These are phyloP conservation scores for Pseudocercospora musae DNA, from an alignment of 2,329 filamentous ascomycete species.

Conservation along the genomic window DNA sequence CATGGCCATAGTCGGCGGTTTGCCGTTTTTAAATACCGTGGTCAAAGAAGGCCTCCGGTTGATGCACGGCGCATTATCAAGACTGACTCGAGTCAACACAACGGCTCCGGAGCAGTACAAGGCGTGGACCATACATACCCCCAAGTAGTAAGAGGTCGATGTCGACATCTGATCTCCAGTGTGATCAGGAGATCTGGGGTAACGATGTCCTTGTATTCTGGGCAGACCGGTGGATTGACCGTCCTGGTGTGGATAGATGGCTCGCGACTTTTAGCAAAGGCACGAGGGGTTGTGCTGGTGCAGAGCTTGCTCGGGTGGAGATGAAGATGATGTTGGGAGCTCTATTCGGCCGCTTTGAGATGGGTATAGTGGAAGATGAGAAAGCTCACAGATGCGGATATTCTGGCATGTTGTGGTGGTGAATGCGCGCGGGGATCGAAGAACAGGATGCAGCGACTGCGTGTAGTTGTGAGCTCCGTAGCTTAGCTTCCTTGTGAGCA, in stretches of 20 bases:
- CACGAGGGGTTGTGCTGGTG: constrained; percentile 9
- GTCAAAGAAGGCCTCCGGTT: constrained; percentile 8
- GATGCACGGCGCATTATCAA: constrained; percentile 9
- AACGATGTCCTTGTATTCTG: not conserved
- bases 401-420: constrained; percentile 10
- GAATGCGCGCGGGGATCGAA: constrained; percentile 7
- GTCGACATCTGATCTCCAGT: constrained; percentile 6
- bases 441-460: constrained; percentile 12
- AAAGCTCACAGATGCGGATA: constrained; percentile 5
- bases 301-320: constrained; percentile 12
- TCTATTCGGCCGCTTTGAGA: constrained; percentile 6
- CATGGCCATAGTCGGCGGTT: not conserved
- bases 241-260: constrained; percentile 7
- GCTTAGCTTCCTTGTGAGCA: not conserved
- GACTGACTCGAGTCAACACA: constrained; percentile 7
- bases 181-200: constrained; percentile 7
- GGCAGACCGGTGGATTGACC: constrained; percentile 4
- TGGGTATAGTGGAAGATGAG: not conserved
- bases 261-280: constrained; percentile 8
- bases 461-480: not conserved
- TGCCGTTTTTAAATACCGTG: constrained; percentile 8
- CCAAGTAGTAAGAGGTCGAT: constrained; percentile 8
- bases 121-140: constrained; percentile 4
- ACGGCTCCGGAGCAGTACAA: constrained; percentile 4
- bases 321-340: constrained; percentile 11